A percentile compares a stretch with the other conserved stretches of the same genome.
Conservation (phyloP, 441 rosid genomes). For the Bocquillonia castaneifolia region DNA sequence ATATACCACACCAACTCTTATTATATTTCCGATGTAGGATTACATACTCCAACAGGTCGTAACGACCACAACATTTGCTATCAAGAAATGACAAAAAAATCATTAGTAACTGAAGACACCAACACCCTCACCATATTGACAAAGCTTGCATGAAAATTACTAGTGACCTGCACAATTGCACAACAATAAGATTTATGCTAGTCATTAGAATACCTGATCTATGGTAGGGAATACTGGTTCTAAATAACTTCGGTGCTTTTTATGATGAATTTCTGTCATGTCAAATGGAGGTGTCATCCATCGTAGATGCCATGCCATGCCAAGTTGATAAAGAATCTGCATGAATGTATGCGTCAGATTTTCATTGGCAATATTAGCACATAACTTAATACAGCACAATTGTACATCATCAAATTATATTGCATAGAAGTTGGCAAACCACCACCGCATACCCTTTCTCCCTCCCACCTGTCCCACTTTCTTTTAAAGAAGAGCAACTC, state of each 20-base stretch:
- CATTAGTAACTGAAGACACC: not conserved
- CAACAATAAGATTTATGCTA: conserved; percentile 13
- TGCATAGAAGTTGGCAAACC: not conserved
- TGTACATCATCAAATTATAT: not conserved
- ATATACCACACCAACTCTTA: too few species aligned
- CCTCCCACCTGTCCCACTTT: not conserved
- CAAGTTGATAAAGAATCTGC: conserved; percentile 92
- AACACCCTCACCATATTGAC: not conserved
- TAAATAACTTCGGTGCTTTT: conserved; percentile 38
- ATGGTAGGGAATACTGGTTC: conserved; percentile 64
- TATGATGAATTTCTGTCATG: conserved; percentile 31
- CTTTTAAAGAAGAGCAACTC: not conserved
- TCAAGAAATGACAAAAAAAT: too few species aligned
- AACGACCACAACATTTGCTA: too few species aligned
- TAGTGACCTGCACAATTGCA: not conserved
- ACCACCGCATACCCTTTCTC: not conserved
- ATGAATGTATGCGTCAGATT: conserved; percentile 10
- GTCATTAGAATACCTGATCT: conserved; percentile 52
- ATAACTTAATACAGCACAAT: not conserved
- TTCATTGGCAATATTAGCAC: not conserved
- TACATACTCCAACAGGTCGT: too few species aligned
- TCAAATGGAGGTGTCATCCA: conserved; percentile 56
- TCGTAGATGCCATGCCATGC: conserved; percentile 79
- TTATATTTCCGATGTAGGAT: too few species aligned
- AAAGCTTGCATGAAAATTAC: not conserved